Conservation (phyloP, 176 grass and related monocot species). For the Eremochloa ophiuroides region DNA sequence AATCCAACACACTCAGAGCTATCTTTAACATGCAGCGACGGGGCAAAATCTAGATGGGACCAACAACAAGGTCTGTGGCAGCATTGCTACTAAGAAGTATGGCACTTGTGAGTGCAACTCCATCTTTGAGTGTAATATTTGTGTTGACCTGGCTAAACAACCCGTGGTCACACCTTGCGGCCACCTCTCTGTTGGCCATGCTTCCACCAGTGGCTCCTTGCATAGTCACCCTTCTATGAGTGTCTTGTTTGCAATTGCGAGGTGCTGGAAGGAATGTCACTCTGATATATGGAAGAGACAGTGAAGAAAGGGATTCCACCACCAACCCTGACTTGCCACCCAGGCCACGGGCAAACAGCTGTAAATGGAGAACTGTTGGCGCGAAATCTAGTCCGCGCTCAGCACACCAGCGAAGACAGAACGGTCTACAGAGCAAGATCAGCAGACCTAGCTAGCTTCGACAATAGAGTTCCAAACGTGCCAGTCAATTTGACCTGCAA, state of each 20-base stretch:
- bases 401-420: too few species aligned
- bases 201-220: slow-evolving; percentile 70
- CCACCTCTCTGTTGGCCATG: slow-evolving; percentile 89
- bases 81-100: slow-evolving; percentile 30
- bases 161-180: slow-evolving; percentile 84
- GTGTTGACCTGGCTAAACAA: too few species aligned
- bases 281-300: slow-evolving; percentile 78
- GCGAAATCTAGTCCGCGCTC: too few species aligned
- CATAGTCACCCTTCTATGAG: slow-evolving; percentile 45
- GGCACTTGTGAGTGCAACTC: too few species aligned
- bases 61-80: slow-evolving; percentile 30
- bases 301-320: slow-evolving; percentile 10
- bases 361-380: too few species aligned
- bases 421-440: too few species aligned
- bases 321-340: slow-evolving; percentile 47
- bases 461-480: too few species aligned
- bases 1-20: slow-evolving; percentile 53
- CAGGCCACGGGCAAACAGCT: slow-evolving; percentile 55
- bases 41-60: slow-evolving; percentile 30
- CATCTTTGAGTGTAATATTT: too few species aligned
- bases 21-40: slow-evolving; percentile 39
- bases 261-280: slow-evolving; percentile 64
- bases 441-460: too few species aligned
- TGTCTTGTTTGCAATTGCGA: slow-evolving; percentile 86
- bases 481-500: too few species aligned